A percentile compares a stretch with the other conserved stretches of the same genome.
Conservation (phyloP, 345 rosid species). For the Syzygium jambos region DNA sequence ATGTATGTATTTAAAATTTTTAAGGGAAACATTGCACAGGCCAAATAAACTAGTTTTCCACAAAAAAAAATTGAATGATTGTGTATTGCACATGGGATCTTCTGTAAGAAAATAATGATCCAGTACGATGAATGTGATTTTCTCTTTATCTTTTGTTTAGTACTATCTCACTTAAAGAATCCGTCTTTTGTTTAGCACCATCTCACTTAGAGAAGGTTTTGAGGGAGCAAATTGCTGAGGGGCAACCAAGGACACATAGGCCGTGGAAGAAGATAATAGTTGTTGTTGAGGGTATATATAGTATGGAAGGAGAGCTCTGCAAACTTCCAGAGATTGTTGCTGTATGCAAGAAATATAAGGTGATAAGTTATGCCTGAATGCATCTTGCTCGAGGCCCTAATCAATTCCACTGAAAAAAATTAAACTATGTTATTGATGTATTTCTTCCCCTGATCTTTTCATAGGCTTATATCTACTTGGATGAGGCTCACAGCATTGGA, state of each 20-base stretch:
- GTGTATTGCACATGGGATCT: not conserved
- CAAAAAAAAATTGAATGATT: not conserved
- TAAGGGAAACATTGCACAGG: not conserved
- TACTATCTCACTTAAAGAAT: conserved; percentile 70
- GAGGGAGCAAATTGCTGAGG: conserved; percentile 90
- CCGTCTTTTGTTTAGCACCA: conserved; percentile 46
- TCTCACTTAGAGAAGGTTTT: conserved; percentile 87
- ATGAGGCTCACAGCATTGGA: conserved; percentile 98
- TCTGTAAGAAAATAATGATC: not conserved
- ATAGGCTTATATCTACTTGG: conserved; percentile 83
- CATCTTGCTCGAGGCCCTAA: not conserved
- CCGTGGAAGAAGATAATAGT: conserved; percentile 96
- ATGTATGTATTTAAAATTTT: not conserved
- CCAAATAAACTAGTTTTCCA: not conserved
- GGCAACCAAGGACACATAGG: conserved; percentile 88
- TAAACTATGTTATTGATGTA: not conserved
- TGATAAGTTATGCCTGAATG: conserved; percentile 4
- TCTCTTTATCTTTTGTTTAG: conserved; percentile 25
- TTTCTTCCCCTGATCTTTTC: not conserved
- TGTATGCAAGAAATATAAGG: conserved; percentile 93
- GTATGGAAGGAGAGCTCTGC: conserved; percentile 96
- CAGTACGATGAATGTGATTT: not conserved
- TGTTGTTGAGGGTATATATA: conserved; percentile 84
- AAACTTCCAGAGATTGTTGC: conserved; percentile 86
- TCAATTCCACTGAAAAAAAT: not conserved